Evolutionary conservation across 768 basidiomycete genomes (phyloP).

Genomic region (Fomitopsis serialis): DNA sequence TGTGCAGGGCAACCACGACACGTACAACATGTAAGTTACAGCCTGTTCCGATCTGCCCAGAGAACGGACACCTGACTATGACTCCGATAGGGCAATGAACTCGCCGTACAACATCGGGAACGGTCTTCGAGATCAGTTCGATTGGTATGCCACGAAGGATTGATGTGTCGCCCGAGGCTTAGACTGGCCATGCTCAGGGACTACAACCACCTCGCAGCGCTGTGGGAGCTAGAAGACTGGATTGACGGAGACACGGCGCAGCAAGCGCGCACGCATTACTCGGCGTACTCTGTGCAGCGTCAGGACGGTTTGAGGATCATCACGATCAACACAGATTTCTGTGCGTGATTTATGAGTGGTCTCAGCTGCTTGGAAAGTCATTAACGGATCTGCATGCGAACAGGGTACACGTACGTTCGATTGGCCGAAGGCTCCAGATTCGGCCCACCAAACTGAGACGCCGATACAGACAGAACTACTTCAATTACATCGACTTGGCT

Average conservation of each 20-base stretch:
- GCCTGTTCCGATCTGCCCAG: not conserved
- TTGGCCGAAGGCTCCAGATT: not conserved
- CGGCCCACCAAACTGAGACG: not conserved
- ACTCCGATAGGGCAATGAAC: constrained; percentile 44
- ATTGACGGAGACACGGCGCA: constrained; percentile 49
- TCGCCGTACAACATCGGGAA: constrained; percentile 54
- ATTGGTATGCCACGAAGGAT: constrained; percentile 62
- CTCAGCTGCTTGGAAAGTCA: constrained; percentile 52
- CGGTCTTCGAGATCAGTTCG: constrained; percentile 51
- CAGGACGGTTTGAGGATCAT: constrained; percentile 65
- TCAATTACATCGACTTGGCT: constrained; percentile 71
- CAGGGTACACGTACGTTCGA: constrained; percentile 23
- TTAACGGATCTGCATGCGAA: constrained; percentile 26
- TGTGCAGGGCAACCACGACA: constrained; percentile 75
- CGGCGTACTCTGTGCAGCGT: constrained; percentile 66
- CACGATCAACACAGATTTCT: constrained; percentile 72
- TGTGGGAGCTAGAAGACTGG: constrained; percentile 74
- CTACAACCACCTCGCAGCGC: constrained; percentile 65
- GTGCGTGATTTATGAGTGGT: constrained; percentile 62
- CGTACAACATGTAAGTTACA: constrained; percentile 64
- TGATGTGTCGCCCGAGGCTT: too few species aligned
- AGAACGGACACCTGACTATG: not conserved
- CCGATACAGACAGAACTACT: constrained; percentile 50
- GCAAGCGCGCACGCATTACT: constrained; percentile 62
- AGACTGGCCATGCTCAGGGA: constrained; percentile 40